Evolutionary conservation across 768 basidiomycete genomes (phyloP), one percentile per base, ranked within the genome.

Genomic region (Ephemerocybe angulata): DNA sequence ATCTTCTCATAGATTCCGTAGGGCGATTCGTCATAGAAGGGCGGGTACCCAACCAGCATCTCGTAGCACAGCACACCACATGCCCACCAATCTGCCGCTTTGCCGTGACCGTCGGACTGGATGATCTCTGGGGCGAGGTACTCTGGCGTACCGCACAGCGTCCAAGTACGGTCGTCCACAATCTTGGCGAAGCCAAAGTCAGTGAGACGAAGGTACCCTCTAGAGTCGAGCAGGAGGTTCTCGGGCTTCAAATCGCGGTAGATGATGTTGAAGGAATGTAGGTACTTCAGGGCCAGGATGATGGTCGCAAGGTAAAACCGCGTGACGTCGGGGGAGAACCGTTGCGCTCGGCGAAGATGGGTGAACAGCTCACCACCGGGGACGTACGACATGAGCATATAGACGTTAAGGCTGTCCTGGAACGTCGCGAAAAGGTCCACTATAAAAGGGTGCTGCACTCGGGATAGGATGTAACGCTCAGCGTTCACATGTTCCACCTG

Each of bases 11-110:
- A 98, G 71, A 98, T 98, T 43, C 93, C 95, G 69, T 96, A 90
- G 0, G 95, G 88, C n/a, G 93, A 92, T 69, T 97, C 92, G 66
- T 98, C 94, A 70, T 93, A 98, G 79, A 98, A 99, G 21, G 97
- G 97, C 25, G 96, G 95, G 66, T 96, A 98, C 1, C 97, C 97
- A 29, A 96, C 96, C 41, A 99, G 83, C 94, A 98, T 98, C 70
- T 99, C 97, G 68, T 96, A 99, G 69, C 91, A 93, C 31, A 99
- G 77, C 43, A 98, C 90, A 19, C 97, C 97, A 63, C 94, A 88
- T 8, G 97, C 96, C 97, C 97, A 99, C 94, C 94, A 99, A 67
- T 99, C 96, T 5, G 94, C 95, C 8, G 95, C 94, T 69, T 97
- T 96, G 11, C 94, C 94, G 70, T 99, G 97, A 11, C 97, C 97